Base-by-base conservation (phyloP, 495 filamentous ascomycete genomes). In the Penicillium pulvis region DNA sequence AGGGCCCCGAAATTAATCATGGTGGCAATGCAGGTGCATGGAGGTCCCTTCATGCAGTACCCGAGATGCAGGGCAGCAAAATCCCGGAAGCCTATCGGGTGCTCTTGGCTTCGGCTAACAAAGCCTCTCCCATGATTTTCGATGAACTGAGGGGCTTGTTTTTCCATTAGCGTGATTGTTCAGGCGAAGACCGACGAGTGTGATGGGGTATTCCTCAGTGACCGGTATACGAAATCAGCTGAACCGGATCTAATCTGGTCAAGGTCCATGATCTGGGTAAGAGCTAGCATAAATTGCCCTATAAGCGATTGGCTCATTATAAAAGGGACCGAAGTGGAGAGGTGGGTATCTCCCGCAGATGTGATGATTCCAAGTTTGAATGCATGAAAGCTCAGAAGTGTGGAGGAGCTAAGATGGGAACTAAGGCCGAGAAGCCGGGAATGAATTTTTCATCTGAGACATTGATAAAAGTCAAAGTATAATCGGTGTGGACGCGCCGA, bases 301-400 rank as follows among this genome's bases (percentile, higher is more conserved):
- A n/a, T 28, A 47, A 47, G 44, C 44, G 44, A 47, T 47, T 47
- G 44, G 44, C 19, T 23, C 1, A 47, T 26, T 26, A 28, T 4
- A 2, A 26, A 14, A 26, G 44, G 20, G 44, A 26, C 44, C 4
- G 19, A 16, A 47, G 44, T 23, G 44, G 44, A 41, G 39, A 14
- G 16, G 39, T 41, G 39, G 39, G 39, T 41, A 41, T 47, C 24
- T 47, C 19, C 10, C 24, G 44, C 44, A 47, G 44, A n/a, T 47
- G 44, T 47, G 44, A 47, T 28, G 24, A 16, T 23, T 47, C 14
- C 9, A 24, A 47, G 14, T 47, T 19, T 28, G 19, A 20, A 47
- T 47, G 44, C 44, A 47, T 47, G 12, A 19, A 28, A 24, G 4
- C 39, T 17, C 4, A 14, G 6, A 10, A n/a, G 39, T 4, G 39